Percentiles rank a stretch among this genome's conserved stretches.
These are phyloP conservation scores for Solanum tarijense DNA, from an alignment of 257 asterid species.

Conservation along the genomic window DNA sequence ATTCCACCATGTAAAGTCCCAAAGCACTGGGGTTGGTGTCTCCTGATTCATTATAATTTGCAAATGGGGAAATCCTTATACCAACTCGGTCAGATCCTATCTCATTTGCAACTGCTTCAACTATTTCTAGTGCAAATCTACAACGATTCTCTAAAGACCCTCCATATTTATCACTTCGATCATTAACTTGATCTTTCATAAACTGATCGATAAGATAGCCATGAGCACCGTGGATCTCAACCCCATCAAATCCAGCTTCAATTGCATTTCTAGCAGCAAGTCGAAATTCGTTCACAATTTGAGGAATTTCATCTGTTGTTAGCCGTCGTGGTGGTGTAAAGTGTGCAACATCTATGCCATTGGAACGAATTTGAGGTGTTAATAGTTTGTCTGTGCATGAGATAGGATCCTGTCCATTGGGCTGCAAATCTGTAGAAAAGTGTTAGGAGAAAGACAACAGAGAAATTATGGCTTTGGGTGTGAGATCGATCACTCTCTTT, in stretches of 20 bases:
- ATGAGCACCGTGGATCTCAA: neutral
- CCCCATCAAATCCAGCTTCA: neutral
- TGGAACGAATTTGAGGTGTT: neutral
- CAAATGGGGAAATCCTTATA: neutral
- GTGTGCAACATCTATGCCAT: neutral
- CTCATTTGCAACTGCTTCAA: neutral
- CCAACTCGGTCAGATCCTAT: neutral
- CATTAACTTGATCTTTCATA: neutral
- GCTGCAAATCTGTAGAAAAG: neutral
- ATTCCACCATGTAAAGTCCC: neutral
- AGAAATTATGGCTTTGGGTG: too few relatives aligned
- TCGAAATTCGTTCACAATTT: too few relatives aligned
- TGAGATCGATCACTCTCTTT: too few relatives aligned
- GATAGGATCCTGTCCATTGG: neutral
- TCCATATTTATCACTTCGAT: neutral
- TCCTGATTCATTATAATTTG: neutral
- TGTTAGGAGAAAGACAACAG: too few relatives aligned
- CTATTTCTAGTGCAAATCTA: neutral
- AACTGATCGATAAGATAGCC: neutral
- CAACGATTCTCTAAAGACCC: neutral
- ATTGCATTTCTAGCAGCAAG: too few relatives aligned
- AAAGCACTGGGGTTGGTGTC: neutral
- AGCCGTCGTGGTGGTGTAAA: too few relatives aligned
- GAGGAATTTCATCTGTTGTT: too few relatives aligned
- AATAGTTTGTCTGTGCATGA: neutral